These are phyloP conservation scores for Pueraria montana DNA, from an alignment of 306 rosid genomes.

Conservation along the genomic window DNA sequence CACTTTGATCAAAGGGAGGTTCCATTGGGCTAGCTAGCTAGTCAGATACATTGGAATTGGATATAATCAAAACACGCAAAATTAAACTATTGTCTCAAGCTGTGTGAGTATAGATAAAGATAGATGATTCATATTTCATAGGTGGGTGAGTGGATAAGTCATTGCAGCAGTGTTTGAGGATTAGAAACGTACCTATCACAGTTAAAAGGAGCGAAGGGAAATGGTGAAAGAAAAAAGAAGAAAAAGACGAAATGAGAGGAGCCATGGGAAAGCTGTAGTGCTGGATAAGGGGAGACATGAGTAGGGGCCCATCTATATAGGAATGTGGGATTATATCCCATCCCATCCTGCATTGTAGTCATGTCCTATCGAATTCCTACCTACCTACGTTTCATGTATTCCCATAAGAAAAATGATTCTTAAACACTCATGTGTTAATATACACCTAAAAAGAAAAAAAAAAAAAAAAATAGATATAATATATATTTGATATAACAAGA, in stretches of 20 bases:
- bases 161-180: slow-evolving; percentile 40
- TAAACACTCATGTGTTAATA: too few species aligned
- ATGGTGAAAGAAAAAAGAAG: slow-evolving; percentile 5
- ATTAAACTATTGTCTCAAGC: background rate
- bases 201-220: slow-evolving; percentile 1
- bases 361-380: slow-evolving; percentile 46
- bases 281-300: slow-evolving; percentile 73
- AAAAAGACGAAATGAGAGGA: slow-evolving; percentile 45
- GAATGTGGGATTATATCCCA: slow-evolving; percentile 60
- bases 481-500: too few species aligned
- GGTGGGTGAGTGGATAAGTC: slow-evolving; percentile 29
- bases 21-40: background rate
- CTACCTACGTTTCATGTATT: slow-evolving; percentile 35
- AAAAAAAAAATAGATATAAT: too few species aligned
- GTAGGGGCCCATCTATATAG: slow-evolving; percentile 61
- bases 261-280: slow-evolving; percentile 65
- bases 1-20: slow-evolving; percentile 22
- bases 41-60: background rate
- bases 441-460: too few species aligned
- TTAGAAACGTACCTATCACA: slow-evolving; percentile 45
- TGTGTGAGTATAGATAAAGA: background rate
- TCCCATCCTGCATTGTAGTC: slow-evolving; percentile 58
- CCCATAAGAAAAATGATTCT: too few species aligned
- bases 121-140: background rate
- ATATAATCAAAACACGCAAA: background rate